These are phyloP conservation scores for Nannochloris sp. DNA, from an alignment of 139 green algal genomes.

Conservation along the genomic window DNA sequence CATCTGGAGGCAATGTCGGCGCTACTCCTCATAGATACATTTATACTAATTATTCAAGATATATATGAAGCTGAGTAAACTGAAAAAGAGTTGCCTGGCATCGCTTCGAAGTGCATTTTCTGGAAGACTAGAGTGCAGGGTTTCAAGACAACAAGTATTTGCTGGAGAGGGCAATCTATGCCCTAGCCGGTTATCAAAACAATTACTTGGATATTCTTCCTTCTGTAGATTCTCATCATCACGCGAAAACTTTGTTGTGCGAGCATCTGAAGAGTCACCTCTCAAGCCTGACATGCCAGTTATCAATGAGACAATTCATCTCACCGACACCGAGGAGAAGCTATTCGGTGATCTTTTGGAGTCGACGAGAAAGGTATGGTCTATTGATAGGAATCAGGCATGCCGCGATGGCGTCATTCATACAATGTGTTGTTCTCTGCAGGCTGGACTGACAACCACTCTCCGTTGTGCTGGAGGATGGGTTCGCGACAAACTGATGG, in stretches of 20 bases:
- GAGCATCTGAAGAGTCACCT: neutral
- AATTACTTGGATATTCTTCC: too few relatives aligned
- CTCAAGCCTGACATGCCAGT: conserved; percentile 13
- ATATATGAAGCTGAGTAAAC: neutral
- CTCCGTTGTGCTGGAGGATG: conserved; percentile 89
- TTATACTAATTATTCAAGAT: neutral
- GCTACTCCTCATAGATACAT: too few relatives aligned
- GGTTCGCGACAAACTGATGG: conserved; percentile 95
- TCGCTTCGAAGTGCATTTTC: neutral
- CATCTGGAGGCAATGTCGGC: too few relatives aligned
- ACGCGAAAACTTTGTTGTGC: too few relatives aligned
- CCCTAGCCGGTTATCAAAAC: too few relatives aligned
- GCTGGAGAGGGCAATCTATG: too few relatives aligned
- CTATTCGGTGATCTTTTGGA: conserved; percentile 71
- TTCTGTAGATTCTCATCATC: too few relatives aligned
- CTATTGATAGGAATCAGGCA: neutral
- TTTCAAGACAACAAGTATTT: too few relatives aligned
- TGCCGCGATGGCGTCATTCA: too few relatives aligned
- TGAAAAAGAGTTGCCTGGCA: neutral
- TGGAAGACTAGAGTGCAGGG: neutral
- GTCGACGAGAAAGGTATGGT: conserved; percentile 32
- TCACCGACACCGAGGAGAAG: conserved; percentile 55
- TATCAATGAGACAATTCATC: conserved; percentile 32
- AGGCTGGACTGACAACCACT: conserved; percentile 32
- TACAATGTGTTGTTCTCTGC: neutral